Conservation (phyloP, 1,284 basidiomycete genomes). For the Austropuccinia psidii region DNA sequence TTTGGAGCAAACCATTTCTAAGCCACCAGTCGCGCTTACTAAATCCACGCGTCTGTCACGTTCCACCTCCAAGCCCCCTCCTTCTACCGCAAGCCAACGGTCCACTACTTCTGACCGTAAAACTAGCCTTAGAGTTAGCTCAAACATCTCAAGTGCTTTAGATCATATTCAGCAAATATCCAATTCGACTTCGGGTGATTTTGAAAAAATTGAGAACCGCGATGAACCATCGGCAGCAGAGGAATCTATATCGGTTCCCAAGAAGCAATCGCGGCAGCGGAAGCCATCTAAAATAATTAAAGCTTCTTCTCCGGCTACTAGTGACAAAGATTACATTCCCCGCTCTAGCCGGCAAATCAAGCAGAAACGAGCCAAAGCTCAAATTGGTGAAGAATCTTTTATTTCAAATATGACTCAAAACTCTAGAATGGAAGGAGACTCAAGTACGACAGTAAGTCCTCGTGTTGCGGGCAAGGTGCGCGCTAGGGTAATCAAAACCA, state of each 20-base stretch:
- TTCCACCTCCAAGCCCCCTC: constrained; percentile 14
- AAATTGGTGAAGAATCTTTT: background rate
- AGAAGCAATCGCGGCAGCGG: background rate
- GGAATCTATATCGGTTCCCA: background rate
- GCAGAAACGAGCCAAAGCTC: background rate
- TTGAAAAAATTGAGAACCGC: background rate
- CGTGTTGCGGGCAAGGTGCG: background rate
- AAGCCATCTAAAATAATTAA: background rate
- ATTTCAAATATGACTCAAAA: background rate
- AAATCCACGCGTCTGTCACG: constrained; percentile 6
- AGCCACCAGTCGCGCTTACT: constrained; percentile 10
- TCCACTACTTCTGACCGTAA: background rate
- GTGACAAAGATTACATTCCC: constrained; percentile 6
- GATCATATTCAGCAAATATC: background rate
- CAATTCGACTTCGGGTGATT: background rate
- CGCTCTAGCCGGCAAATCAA: background rate
- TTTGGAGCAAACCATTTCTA: background rate
- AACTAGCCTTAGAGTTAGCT: background rate
- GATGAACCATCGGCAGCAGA: background rate
- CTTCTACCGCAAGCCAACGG: constrained; percentile 1
- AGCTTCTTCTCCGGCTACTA: background rate
- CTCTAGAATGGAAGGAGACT: too few relatives aligned
- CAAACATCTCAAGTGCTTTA: constrained; percentile 8
- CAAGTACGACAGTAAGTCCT: too few relatives aligned
- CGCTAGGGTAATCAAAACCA: background rate